Evolutionary conservation across 169 alveolate genomes (phyloP).

Genomic region (Cryptosporidium viatorum): DNA sequence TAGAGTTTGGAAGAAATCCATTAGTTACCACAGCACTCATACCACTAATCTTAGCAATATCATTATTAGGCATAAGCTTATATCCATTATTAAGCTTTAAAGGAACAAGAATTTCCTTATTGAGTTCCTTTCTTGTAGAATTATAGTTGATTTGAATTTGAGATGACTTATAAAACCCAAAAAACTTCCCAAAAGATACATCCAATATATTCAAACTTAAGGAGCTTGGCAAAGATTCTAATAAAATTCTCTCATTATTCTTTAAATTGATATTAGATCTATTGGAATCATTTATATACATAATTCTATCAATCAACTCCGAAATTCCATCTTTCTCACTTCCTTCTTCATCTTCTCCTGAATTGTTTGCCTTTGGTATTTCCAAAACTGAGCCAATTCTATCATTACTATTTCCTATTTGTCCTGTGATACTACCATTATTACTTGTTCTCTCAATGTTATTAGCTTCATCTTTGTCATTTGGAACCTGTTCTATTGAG

Average conservation of each 20-base stretch:
- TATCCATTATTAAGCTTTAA: slow-evolving; percentile 29
- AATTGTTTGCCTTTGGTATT: neutral
- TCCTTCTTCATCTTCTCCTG: slow-evolving; percentile 1
- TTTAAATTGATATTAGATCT: slow-evolving; percentile 2
- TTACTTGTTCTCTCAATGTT: neutral
- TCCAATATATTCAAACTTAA: slow-evolving; percentile 25
- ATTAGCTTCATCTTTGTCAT: neutral
- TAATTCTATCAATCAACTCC: neutral
- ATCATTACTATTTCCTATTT: neutral
- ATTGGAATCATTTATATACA: neutral
- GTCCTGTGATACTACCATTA: neutral
- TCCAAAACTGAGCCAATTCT: neutral
- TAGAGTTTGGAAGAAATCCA: slow-evolving; percentile 52
- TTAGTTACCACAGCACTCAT: slow-evolving; percentile 28
- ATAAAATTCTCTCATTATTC: slow-evolving; percentile 22
- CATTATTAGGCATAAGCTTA: slow-evolving; percentile 33
- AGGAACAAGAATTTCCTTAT: slow-evolving; percentile 19
- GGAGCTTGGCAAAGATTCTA: slow-evolving; percentile 27
- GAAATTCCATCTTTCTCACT: neutral
- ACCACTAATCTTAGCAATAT: slow-evolving; percentile 14
- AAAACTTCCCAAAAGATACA: slow-evolving; percentile 33
- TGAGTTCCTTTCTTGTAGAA: slow-evolving; percentile 19
- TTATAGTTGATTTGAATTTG: slow-evolving; percentile 38
- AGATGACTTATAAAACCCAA: slow-evolving; percentile 51
- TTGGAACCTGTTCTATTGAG: slow-evolving; percentile 15